Conservation (phyloP, 345 rosid species). For the Streptanthus diversifolius region DNA sequence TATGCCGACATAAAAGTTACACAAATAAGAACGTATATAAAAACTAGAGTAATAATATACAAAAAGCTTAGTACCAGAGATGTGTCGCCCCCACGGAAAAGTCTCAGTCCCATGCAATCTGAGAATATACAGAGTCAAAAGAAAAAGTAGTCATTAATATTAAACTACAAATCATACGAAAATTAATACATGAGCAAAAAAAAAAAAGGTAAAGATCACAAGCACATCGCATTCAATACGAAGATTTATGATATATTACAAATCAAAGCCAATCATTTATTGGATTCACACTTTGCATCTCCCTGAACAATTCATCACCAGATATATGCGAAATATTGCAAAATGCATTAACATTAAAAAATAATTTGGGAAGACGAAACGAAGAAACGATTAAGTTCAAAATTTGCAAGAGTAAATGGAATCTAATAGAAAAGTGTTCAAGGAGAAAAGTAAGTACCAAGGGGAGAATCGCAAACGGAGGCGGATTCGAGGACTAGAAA, state of each 20-base stretch:
- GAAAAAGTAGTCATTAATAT: constrained; percentile 16
- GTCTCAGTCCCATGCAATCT: constrained; percentile 68
- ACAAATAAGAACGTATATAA: background rate
- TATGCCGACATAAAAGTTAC: constrained; percentile 25
- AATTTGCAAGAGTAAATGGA: background rate
- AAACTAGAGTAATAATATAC: constrained; percentile 8
- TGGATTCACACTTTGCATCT: constrained; percentile 20
- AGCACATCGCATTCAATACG: constrained; percentile 29
- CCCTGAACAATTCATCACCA: background rate
- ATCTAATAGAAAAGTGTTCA: no score
- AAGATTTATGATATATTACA: constrained; percentile 5
- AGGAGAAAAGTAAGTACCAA: constrained; percentile 33
- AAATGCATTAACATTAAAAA: background rate
- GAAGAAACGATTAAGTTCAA: background rate
- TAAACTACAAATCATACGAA: constrained; percentile 1
- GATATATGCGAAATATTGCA: background rate
- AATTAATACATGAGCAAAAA: background rate
- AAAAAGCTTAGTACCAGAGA: constrained; percentile 53
- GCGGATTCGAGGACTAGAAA: constrained; percentile 78
- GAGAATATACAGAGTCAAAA: constrained; percentile 29
- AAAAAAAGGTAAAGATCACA: background rate
- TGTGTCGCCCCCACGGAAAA: constrained; percentile 61
- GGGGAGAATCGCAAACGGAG: constrained; percentile 53
- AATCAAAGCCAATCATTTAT: background rate
- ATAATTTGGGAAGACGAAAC: background rate